Evolutionary conservation across 306 rosid species (phyloP).

Genomic region (Castanospermum australe): DNA sequence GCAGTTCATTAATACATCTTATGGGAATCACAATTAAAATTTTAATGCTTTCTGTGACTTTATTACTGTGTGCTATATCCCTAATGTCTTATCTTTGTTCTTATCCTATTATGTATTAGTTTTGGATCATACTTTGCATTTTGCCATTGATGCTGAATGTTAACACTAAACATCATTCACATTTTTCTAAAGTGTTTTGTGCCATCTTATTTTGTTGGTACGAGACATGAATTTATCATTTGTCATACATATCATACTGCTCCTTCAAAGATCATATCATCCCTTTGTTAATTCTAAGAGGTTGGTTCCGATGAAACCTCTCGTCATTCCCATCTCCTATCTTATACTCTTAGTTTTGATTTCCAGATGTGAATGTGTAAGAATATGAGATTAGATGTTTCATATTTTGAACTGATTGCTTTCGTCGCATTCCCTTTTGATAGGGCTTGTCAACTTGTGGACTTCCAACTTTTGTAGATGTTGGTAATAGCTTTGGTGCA

Average conservation of each 20-base stretch:
- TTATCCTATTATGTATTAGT: neutral
- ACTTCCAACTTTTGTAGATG: conserved; percentile 94
- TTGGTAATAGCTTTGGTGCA: conserved; percentile 98
- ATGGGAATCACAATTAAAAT: neutral
- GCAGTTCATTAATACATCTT: neutral
- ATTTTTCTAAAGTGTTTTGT: neutral
- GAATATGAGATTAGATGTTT: neutral
- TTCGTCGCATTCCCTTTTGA: neutral
- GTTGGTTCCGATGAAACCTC: neutral
- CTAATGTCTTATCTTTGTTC: neutral
- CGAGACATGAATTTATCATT: neutral
- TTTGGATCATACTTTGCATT: neutral
- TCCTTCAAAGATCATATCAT: neutral
- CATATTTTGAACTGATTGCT: neutral
- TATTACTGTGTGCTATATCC: neutral
- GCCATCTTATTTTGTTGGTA: neutral
- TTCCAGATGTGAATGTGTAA: neutral
- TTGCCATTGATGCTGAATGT: neutral
- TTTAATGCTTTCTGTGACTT: no score
- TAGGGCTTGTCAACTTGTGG: conserved; percentile 97
- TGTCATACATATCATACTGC: neutral
- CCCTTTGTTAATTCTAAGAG: no score
- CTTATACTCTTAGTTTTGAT: neutral
- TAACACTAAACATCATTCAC: neutral
- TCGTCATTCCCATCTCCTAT: neutral